Evolutionary conservation across 495 filamentous ascomycete genomes (phyloP).

Genomic region (Aspergillus bridgeri): DNA sequence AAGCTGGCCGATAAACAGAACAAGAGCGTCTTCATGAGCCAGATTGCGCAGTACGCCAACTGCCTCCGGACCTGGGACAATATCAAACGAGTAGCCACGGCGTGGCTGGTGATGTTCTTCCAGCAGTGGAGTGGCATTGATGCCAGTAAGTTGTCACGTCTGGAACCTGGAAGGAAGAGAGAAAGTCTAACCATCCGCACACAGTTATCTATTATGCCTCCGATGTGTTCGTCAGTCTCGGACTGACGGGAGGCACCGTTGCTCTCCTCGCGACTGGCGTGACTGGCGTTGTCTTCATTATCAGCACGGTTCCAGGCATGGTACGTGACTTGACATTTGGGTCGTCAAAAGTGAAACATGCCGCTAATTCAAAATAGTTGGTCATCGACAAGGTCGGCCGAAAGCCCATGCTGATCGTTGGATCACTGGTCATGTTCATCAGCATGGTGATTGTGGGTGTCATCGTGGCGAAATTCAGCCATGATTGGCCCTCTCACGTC

Average conservation of each 20-base stretch:
- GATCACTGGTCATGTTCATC: slow-evolving; percentile 46
- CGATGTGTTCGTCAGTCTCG: slow-evolving; percentile 61
- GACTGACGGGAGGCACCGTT: slow-evolving; percentile 74
- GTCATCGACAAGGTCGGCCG: slow-evolving; percentile 74
- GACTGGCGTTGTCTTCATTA: slow-evolving; percentile 67
- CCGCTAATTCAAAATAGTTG: too few species aligned
- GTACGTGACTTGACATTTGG: too few species aligned
- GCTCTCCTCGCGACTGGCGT: slow-evolving; percentile 63
- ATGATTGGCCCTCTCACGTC: slow-evolving; percentile 30
- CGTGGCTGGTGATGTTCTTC: slow-evolving; percentile 42
- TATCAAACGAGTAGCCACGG: slow-evolving; percentile 36
- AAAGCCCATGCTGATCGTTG: slow-evolving; percentile 68
- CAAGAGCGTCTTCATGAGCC: slow-evolving; percentile 31
- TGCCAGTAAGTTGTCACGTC: too few species aligned
- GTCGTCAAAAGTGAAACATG: too few species aligned
- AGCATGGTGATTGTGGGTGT: slow-evolving; percentile 47
- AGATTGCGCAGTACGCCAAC: slow-evolving; percentile 37
- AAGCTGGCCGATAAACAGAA: slow-evolving; percentile 30
- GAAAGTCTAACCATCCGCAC: too few species aligned
- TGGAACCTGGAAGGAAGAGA: too few species aligned
- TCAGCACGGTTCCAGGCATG: slow-evolving; percentile 67
- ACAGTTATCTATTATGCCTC: slow-evolving; percentile 40
- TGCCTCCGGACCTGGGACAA: slow-evolving; percentile 37
- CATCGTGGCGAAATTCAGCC: slow-evolving; percentile 40
- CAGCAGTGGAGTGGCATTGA: slow-evolving; percentile 45